Evolutionary conservation across 2,329 filamentous ascomycete genomes (phyloP).

Genomic region (Diaporthe vexans): DNA sequence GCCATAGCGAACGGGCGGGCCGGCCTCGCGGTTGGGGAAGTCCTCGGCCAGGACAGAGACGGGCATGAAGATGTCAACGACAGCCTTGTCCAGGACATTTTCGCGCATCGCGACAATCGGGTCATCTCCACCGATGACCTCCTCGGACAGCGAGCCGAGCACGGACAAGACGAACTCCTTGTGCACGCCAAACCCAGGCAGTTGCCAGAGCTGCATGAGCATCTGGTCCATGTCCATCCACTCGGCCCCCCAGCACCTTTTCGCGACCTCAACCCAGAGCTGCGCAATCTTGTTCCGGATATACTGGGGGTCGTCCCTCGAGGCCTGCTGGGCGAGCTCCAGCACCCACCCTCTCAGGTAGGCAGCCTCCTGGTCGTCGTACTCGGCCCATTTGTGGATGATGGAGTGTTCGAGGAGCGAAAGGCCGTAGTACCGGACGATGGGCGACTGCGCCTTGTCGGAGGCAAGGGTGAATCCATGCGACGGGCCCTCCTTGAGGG

Average conservation of each 20-base stretch:
- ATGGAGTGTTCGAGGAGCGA: slow-evolving; percentile 92
- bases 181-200: slow-evolving; percentile 71
- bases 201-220: slow-evolving; percentile 86
- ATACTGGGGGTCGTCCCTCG: slow-evolving; percentile 81
- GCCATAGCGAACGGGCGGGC: slow-evolving; percentile 79
- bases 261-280: slow-evolving; percentile 94
- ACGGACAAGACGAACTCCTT: slow-evolving; percentile 91
- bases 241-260: slow-evolving; percentile 90
- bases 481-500: slow-evolving; percentile 81
- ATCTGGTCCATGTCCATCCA: slow-evolving; percentile 96
- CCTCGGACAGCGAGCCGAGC: slow-evolving; percentile 92
- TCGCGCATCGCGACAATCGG: slow-evolving; percentile 86
- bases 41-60: slow-evolving; percentile 79
- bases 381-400: slow-evolving; percentile 85
- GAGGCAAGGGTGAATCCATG: slow-evolving; percentile 88
- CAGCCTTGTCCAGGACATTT: slow-evolving; percentile 86
- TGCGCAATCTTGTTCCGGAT: slow-evolving; percentile 94
- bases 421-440: slow-evolving; percentile 93
- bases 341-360: slow-evolving; percentile 83
- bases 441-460: slow-evolving; percentile 79
- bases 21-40: slow-evolving; percentile 79
- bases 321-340: slow-evolving; percentile 79
- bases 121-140: slow-evolving; percentile 93
- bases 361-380: slow-evolving; percentile 75
- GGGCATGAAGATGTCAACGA: slow-evolving; percentile 95